phyloP scores from a whole-genome alignment of 2,329 filamentous ascomycete genomes.

The Huntiella bhutanensis region DNA sequence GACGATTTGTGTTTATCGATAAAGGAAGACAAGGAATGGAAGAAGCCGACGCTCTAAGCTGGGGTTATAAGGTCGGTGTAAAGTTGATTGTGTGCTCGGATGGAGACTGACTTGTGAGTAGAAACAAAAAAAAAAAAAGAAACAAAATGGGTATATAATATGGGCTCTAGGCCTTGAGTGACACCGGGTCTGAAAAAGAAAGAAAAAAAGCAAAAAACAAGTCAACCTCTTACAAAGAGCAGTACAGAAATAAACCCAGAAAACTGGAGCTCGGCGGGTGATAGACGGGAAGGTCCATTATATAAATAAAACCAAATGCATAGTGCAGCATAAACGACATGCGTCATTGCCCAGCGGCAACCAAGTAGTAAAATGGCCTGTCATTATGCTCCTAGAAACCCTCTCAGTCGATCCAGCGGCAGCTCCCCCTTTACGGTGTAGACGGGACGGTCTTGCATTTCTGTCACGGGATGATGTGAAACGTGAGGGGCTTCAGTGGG shows the following conservation, averaged over 20 bases:
- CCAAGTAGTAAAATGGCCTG: no score
- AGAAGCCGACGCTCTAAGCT: background rate
- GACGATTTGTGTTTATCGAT: background rate
- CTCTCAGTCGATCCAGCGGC: background rate
- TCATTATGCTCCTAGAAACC: background rate
- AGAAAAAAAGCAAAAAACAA: background rate
- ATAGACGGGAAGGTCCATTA: background rate
- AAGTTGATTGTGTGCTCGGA: background rate
- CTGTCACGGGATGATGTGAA: background rate
- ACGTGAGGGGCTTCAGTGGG: background rate
- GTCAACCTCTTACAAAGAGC: slow-evolving; percentile 1
- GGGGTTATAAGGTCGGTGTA: background rate
- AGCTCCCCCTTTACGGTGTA: background rate
- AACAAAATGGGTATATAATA: slow-evolving; percentile 1
- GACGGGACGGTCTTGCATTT: background rate
- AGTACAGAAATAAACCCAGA: slow-evolving; percentile 2
- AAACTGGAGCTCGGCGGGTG: background rate
- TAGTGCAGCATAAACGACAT: background rate
- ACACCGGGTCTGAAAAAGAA: slow-evolving; percentile 2
- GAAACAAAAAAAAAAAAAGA: background rate
- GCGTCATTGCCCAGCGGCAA: background rate
- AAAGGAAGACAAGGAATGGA: background rate
- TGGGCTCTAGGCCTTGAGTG: background rate
- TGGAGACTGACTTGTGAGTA: background rate
- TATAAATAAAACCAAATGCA: background rate